These are phyloP conservation scores for Solidago caesia DNA, from an alignment of 129 eudicot genomes.

Conservation along the genomic window DNA sequence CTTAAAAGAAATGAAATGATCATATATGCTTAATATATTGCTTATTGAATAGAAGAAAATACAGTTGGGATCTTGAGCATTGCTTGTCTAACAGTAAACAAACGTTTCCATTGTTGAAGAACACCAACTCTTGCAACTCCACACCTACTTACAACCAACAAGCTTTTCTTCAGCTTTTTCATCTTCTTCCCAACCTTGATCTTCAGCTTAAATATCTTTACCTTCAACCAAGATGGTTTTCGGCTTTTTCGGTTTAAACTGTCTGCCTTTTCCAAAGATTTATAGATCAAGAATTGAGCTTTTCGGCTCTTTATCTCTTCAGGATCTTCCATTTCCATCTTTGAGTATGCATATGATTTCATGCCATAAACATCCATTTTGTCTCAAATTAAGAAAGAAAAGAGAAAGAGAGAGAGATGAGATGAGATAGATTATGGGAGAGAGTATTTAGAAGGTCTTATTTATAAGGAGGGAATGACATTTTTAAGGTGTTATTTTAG, in stretches of 20 bases:
- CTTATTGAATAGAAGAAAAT: conserved; percentile 31
- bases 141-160: conserved; percentile 32
- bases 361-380: conserved; percentile 24
- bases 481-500: conserved; percentile 12
- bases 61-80: conserved; percentile 32
- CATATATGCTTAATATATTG: not conserved
- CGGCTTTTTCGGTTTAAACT: conserved; percentile 25
- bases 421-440: conserved; percentile 6
- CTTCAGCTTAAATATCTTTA: conserved; percentile 45
- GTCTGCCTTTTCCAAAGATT: conserved; percentile 44
- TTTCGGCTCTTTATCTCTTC: conserved; percentile 46
- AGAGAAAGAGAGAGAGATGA: not conserved
- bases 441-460: conserved; percentile 16
- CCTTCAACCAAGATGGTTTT: conserved; percentile 44
- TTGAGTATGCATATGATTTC: conserved; percentile 42
- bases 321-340: conserved; percentile 50
- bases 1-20: not conserved
- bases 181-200: conserved; percentile 54
- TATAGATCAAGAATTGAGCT: conserved; percentile 60
- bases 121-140: conserved; percentile 29
- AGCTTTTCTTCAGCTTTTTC: conserved; percentile 47
- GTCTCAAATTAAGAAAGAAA: not conserved
- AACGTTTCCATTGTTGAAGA: conserved; percentile 41
- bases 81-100: conserved; percentile 29
- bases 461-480: conserved; percentile 24